A percentile compares a stretch with the other conserved stretches of the same genome.
phyloP scores from a whole-genome alignment of 108 stramenopile genomes.

The Aurantiochytrium sp. region DNA sequence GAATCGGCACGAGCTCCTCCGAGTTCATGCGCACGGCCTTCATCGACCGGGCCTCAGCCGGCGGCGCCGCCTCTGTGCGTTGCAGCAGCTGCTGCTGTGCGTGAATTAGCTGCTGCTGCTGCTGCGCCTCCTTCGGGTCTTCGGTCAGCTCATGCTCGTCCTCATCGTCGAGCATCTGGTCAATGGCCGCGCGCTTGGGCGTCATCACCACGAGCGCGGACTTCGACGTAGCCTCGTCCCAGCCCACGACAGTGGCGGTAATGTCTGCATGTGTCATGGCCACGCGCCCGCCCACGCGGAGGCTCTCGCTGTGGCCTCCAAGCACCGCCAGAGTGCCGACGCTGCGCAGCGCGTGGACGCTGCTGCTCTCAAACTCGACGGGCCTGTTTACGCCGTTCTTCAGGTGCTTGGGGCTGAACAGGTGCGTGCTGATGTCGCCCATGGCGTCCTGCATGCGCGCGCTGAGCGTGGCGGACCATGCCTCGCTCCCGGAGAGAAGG shows the following conservation, averaged over 20 bases:
- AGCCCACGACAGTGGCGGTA: conserved; percentile 5
- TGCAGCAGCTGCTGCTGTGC: background rate
- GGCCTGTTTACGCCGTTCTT: background rate
- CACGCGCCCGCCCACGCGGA: conserved; percentile 8
- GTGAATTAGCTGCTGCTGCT: background rate
- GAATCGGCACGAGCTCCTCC: conserved; percentile 15
- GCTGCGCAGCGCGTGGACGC: conserved; percentile 3
- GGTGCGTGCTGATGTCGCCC: background rate
- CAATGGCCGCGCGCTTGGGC: background rate
- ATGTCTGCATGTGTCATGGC: conserved; percentile 32
- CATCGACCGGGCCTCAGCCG: background rate
- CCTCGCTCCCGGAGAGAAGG: background rate
- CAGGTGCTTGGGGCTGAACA: background rate
- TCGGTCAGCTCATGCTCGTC: background rate
- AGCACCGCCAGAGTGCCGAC: background rate
- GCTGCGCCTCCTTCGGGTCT: background rate
- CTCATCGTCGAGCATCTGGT: background rate
- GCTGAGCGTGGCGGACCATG: background rate
- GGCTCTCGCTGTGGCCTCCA: conserved; percentile 10
- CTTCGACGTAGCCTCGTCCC: background rate
- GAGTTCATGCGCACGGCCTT: conserved; percentile 23
- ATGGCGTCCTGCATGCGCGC: background rate
- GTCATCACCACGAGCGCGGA: conserved; percentile 26
- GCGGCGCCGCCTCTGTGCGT: background rate
- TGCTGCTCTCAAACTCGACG: background rate